Evolutionary conservation across 768 basidiomycete genomes (phyloP), one percentile per base, ranked within the genome.

Genomic region (Flagelloscypha sp.): DNA sequence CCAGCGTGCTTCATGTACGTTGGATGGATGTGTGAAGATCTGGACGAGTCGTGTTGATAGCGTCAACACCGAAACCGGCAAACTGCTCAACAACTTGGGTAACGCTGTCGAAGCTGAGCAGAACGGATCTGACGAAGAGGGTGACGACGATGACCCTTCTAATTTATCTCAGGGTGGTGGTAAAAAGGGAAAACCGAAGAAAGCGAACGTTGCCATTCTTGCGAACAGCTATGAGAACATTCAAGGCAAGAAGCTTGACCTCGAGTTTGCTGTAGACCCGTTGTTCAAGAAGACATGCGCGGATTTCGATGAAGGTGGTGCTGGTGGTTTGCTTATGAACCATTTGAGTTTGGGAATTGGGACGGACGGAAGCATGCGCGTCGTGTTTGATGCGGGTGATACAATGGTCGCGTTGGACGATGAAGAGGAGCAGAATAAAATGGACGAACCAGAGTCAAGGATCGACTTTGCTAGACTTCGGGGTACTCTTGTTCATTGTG

Each of bases 11-110:
- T 93, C 89, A 0, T 93, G 82, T 54, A 98, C 95, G 0, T 75
- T 99, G 15, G 95, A 99, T 41, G 95, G 94, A 3, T 99, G 95
- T 57, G 90, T 99, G 57, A 99, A 98, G 63, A 97, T 99, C 43
- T 99, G 93, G 92, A 98, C 93, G 6, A 89, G 84, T 47, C 82
- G 95, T 30, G 94, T 99, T 25, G 95, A 99, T 57, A 87, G 84
- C 42, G 92, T 98, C 23, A 89, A 88, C 16, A 94, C 89, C 1
- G 95, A 98, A 57, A 97, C 93, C 0, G 90, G 90, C 18, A 97
- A 95, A 55, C 71, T 99, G 9, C 68, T 97, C 38, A 88, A 81
- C 48, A 97, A 97, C 50, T 74, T 99, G 17, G 81, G 78, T 12
- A 65, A 63, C 7, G 75, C 69, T 17, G 72, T 68, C n/a, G 72